Evolutionary conservation across 352 stramenopile species (phyloP), one percentile per base, ranked within the genome.

Genomic region (Phytophthora podocarpi): DNA sequence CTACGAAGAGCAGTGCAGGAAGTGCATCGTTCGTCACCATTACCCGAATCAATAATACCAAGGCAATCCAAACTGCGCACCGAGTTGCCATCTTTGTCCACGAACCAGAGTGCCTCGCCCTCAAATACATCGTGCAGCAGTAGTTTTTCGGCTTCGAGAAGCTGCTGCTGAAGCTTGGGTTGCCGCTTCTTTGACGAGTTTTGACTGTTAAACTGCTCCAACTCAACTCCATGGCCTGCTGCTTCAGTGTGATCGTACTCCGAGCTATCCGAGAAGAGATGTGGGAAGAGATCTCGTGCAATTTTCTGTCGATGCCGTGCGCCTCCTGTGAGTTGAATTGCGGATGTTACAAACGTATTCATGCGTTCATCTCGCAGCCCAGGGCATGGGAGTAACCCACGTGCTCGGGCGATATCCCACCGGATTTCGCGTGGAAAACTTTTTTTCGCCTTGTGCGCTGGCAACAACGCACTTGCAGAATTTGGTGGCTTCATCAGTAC

Each of bases 81-180:
- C 1, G 71, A 83, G 36, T 70, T 75, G 4, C 76, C 85, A 50
- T 94, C 85, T 46, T 89, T 91, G 53, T 94, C 85, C 20, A 94
- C 71, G 40, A 90, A 91, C 85, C 85, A 94, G 15, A 89, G 58
- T 3, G 81, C 78, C 41, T 94, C 85, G 2, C 71, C 69, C 46
- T 92, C 79, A 23, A 92, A 76, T 5, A 82, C 81, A 40, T 94
- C 85, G n/a, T 90, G 82, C 12, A 94, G 55, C 30, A 87, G 47
- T 1, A 88, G 18, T 27, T 90, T 90, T 64, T 91, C 65, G 5
- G 72, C 72, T 28, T 81, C 72, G 13, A 80, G 67, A 37, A 80
- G 64, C 30, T 80, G 68, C 5, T 76, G 58, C 16, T 67, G 37
- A 3, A 70, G 52, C 31, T 73, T 78, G 2, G 39, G 39, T 4